These are phyloP conservation scores for Diaporthe humulicola DNA, from an alignment of 2,329 filamentous ascomycete species.

Conservation along the genomic window DNA sequence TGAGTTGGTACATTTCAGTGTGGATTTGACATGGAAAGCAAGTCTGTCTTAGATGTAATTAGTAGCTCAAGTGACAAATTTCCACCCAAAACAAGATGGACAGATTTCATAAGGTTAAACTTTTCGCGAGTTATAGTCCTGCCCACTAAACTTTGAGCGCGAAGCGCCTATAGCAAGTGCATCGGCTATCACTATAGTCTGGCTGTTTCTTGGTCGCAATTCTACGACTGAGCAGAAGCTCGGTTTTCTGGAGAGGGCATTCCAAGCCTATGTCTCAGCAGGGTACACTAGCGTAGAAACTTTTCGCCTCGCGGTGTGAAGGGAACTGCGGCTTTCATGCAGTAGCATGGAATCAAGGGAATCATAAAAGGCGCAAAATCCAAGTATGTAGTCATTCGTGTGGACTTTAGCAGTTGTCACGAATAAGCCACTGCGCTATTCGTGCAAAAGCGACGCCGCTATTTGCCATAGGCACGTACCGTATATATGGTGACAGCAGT, in stretches of 20 bases:
- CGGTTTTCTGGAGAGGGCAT: neutral
- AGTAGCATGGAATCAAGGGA: neutral
- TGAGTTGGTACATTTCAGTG: neutral
- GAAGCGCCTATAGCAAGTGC: no score
- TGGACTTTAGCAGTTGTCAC: no score
- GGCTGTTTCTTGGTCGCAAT: neutral
- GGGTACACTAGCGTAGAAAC: neutral
- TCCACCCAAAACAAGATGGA: neutral
- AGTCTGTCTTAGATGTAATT: neutral
- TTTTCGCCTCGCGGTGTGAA: neutral
- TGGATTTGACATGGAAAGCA: neutral
- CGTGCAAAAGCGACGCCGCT: no score
- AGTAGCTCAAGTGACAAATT: neutral
- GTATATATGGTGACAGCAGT: no score
- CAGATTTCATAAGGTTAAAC: no score
- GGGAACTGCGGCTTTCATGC: neutral
- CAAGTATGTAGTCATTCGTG: no score
- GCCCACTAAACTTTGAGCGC: no score
- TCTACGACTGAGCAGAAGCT: neutral
- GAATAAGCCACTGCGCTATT: no score
- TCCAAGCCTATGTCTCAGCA: neutral
- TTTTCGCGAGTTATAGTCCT: no score
- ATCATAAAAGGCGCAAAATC: neutral
- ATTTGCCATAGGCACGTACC: no score
- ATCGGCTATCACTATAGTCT: neutral